Evolutionary conservation across 1,139 yeast species (phyloP).

Genomic region (Protomyces inundatus): DNA sequence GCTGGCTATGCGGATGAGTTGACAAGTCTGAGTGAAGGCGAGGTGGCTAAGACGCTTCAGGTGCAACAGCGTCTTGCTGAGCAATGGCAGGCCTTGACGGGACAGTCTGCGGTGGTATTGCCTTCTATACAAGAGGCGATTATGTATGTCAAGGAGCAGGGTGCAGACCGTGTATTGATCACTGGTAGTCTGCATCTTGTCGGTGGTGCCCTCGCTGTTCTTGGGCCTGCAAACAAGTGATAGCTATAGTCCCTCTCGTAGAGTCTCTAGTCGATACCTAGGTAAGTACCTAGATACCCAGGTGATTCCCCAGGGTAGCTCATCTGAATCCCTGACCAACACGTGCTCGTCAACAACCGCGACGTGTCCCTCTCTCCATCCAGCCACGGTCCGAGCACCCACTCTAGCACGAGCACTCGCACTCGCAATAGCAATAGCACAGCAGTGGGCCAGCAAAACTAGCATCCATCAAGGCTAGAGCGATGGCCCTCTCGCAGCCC

Average conservation of each 20-base stretch:
- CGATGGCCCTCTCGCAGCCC: conserved; percentile 17
- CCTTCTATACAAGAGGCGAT: conserved; percentile 74
- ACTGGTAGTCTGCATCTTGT: conserved; percentile 91
- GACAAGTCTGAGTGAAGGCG: conserved; percentile 75
- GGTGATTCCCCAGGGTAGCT: too few relatives aligned
- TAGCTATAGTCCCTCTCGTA: too few relatives aligned
- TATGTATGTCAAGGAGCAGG: conserved; percentile 45
- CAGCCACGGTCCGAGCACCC: too few relatives aligned
- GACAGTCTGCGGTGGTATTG: conserved; percentile 51
- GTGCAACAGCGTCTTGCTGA: conserved; percentile 75
- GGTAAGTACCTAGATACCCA: too few relatives aligned
- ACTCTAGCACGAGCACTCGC: too few relatives aligned
- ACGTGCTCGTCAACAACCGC: too few relatives aligned
- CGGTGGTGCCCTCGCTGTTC: conserved; percentile 85
- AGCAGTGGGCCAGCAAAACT: too few relatives aligned
- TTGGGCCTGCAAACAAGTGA: conserved; percentile 39
- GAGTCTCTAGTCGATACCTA: too few relatives aligned
- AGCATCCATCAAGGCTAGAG: background rate
- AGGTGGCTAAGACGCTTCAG: conserved; percentile 63
- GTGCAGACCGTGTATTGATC: conserved; percentile 52
- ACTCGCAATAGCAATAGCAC: too few relatives aligned
- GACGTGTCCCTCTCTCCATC: too few relatives aligned
- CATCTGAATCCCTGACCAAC: too few relatives aligned
- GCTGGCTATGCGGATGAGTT: conserved; percentile 71
- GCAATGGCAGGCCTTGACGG: conserved; percentile 55